These are phyloP conservation scores for Tuber umbilicatum DNA, from an alignment of 495 filamentous ascomycete species.

Conservation along the genomic window DNA sequence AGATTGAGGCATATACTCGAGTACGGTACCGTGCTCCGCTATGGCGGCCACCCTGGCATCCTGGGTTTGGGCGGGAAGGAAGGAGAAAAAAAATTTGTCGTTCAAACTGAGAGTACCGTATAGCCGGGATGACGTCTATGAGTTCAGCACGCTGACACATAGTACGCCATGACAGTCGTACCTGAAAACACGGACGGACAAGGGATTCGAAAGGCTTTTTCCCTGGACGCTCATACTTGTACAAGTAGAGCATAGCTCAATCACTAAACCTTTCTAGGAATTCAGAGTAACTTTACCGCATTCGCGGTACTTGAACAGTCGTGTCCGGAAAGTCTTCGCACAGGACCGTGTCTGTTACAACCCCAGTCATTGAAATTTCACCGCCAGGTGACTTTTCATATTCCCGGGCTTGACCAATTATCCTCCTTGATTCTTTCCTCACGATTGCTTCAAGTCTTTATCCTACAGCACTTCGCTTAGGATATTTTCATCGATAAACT, in stretches of 20 bases:
- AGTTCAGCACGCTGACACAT: neutral
- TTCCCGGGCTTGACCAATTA: no score
- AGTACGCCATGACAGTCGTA: neutral
- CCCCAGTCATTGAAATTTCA: no score
- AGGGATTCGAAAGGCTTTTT: neutral
- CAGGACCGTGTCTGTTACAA: no score
- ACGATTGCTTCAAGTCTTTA: no score
- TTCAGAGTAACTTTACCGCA: neutral
- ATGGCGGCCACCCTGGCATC: neutral
- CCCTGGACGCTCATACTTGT: neutral
- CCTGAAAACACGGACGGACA: neutral
- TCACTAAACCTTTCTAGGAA: no score
- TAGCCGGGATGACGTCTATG: neutral
- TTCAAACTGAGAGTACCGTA: neutral
- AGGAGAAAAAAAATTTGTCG: neutral
- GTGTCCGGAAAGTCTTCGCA: no score
- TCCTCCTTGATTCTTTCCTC: no score
- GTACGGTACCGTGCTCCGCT: neutral
- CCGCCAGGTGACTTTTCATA: no score
- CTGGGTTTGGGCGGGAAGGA: neutral
- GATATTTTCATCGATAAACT: no score
- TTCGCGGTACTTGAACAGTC: no score
- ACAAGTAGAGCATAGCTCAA: neutral
- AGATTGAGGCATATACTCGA: constrained; percentile 1
- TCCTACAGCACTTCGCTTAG: no score